Evolutionary conservation across 2,329 filamentous ascomycete genomes (phyloP).

Genomic region (Herpomyces periplanetae): DNA sequence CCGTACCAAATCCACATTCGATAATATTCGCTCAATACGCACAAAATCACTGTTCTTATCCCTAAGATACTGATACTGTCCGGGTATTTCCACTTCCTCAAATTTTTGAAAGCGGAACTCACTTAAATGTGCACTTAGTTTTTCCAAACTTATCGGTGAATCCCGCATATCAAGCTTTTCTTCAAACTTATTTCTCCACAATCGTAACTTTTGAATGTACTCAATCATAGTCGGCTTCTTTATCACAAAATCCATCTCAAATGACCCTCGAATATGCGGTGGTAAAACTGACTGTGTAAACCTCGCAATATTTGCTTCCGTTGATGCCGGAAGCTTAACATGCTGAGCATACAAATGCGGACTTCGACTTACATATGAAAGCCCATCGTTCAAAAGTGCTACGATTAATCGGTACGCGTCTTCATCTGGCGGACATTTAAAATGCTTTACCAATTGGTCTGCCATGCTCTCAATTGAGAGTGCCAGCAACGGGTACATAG

Average conservation of each 20-base stretch:
- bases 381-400: conserved; percentile 72
- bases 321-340: conserved; percentile 53
- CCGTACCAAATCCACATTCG: conserved; percentile 66
- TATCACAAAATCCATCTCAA: conserved; percentile 81
- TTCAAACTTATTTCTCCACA: conserved; percentile 90
- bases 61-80: conserved; percentile 81
- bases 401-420: conserved; percentile 91
- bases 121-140: conserved; percentile 57
- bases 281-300: conserved; percentile 91
- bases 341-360: conserved; percentile 57
- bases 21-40: conserved; percentile 78
- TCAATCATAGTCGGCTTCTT: conserved; percentile 92
- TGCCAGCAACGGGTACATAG: conserved; percentile 71
- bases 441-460: conserved; percentile 91
- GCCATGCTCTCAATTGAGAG: conserved; percentile 99
- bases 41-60: conserved; percentile 98
- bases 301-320: conserved; percentile 76
- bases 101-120: conserved; percentile 95
- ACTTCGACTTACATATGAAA: conserved; percentile 63
- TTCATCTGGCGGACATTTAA: conserved; percentile 92
- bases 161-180: conserved; percentile 68
- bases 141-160: conserved; percentile 32
- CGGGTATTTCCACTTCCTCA: conserved; percentile 86
- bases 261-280: conserved; percentile 69
- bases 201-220: conserved; percentile 83